These are phyloP conservation scores for Apophysomyces trapeziformis DNA, from an alignment of 371 early-diverging fungal genomes.

Conservation along the genomic window DNA sequence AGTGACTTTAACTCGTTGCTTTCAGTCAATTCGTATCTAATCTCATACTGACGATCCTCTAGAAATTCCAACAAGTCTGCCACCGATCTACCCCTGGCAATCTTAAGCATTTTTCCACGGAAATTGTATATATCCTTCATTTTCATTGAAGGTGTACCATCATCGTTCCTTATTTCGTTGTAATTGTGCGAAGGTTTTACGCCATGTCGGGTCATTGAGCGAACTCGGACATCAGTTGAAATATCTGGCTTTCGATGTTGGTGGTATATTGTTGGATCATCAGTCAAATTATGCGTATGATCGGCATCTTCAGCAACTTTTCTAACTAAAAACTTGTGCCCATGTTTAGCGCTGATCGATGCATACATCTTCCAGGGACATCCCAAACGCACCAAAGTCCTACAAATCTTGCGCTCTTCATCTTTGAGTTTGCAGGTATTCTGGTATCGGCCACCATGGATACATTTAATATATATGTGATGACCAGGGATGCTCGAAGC, in stretches of 20 bases:
- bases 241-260: background rate
- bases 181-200: background rate
- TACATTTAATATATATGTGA: background rate
- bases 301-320: background rate
- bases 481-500: background rate
- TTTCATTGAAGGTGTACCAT: background rate
- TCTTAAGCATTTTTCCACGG: background rate
- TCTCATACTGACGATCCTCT: background rate
- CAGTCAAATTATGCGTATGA: background rate
- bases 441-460: conserved; percentile 2
- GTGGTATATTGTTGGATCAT: background rate
- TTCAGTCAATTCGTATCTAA: background rate
- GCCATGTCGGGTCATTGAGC: background rate
- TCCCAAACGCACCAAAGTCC: background rate
- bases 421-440: background rate
- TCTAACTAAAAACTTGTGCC: background rate
- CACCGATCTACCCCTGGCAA: background rate
- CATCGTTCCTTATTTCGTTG: background rate
- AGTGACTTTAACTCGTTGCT: background rate
- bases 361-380: conserved; percentile 8
- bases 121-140: conserved; percentile 12
- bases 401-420: background rate
- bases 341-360: background rate
- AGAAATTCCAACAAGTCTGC: background rate
- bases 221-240: too few species aligned